Conservation (phyloP, 2,329 filamentous ascomycete genomes). For the Alternaria infectoria region DNA sequence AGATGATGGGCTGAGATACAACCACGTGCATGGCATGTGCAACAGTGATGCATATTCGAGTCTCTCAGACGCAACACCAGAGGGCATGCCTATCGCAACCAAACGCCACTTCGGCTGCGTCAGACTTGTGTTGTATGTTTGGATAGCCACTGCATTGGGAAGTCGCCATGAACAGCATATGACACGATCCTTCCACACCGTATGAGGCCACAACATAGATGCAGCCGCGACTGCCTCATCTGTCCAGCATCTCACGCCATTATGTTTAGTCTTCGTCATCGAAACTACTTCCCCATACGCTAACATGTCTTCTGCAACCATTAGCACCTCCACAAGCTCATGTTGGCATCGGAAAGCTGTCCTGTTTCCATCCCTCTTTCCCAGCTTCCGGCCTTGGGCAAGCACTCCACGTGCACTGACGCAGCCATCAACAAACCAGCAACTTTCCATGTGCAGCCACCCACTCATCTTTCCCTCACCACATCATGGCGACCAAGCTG, state of each 20-base stretch:
- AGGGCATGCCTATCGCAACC: neutral
- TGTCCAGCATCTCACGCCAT: neutral
- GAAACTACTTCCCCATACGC: neutral
- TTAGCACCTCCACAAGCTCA: neutral
- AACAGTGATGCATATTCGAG: neutral
- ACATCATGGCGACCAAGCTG: constrained; percentile 39
- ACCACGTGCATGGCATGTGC: neutral
- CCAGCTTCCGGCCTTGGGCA: neutral
- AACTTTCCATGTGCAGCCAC: neutral
- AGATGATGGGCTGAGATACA: constrained; percentile 45
- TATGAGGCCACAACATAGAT: neutral
- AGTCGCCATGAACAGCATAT: neutral
- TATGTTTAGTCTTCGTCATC: neutral
- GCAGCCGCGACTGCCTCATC: neutral
- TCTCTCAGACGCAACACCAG: neutral
- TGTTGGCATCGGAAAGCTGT: no score
- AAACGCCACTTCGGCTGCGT: neutral
- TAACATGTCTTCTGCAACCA: neutral
- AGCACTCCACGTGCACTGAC: constrained; percentile 4
- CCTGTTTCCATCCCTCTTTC: neutral
- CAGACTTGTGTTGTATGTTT: neutral
- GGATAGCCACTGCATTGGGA: neutral
- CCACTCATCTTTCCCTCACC: neutral
- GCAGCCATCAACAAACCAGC: constrained; percentile 3
- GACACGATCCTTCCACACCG: neutral